These are phyloP conservation scores for Saccharomyces pastorianus DNA, from an alignment of 1,139 yeast genomes.

Conservation along the genomic window DNA sequence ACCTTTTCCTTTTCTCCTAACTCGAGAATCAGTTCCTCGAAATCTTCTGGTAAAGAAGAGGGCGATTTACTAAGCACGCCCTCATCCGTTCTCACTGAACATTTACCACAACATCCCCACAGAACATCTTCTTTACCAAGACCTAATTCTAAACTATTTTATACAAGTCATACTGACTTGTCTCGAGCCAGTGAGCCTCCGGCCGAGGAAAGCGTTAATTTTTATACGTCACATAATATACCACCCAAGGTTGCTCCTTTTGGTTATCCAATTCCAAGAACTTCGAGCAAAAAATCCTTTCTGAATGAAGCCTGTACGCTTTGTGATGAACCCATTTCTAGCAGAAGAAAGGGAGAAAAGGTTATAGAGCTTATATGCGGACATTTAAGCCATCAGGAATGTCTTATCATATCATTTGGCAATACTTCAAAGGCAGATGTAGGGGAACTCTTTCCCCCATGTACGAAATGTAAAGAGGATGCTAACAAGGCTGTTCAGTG, in stretches of 20 bases:
- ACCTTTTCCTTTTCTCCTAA: slow-evolving; percentile 4
- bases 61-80: slow-evolving; percentile 1
- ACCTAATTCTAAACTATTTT: slow-evolving; percentile 10
- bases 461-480: slow-evolving; percentile 18
- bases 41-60: neutral
- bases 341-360: slow-evolving; percentile 27
- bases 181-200: neutral
- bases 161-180: neutral
- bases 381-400: slow-evolving; percentile 30
- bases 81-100: slow-evolving; percentile 2
- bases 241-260: slow-evolving; percentile 13
- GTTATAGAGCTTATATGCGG: slow-evolving; percentile 28
- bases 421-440: slow-evolving; percentile 12
- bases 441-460: slow-evolving; percentile 22
- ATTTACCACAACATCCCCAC: slow-evolving; percentile 8
- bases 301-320: slow-evolving; percentile 26
- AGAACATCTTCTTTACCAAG: slow-evolving; percentile 22
- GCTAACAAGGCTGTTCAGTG: slow-evolving; percentile 13
- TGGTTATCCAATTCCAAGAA: slow-evolving; percentile 9
- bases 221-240: neutral
- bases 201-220: neutral
- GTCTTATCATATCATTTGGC: slow-evolving; percentile 23
- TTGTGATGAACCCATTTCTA: slow-evolving; percentile 28
- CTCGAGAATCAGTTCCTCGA: neutral
- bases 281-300: slow-evolving; percentile 23